Percentiles rank a stretch among this genome's conserved stretches.
Evolutionary conservation across 2,329 filamentous ascomycete genomes (phyloP).

Genomic region (Emericellopsis cladophorae): DNA sequence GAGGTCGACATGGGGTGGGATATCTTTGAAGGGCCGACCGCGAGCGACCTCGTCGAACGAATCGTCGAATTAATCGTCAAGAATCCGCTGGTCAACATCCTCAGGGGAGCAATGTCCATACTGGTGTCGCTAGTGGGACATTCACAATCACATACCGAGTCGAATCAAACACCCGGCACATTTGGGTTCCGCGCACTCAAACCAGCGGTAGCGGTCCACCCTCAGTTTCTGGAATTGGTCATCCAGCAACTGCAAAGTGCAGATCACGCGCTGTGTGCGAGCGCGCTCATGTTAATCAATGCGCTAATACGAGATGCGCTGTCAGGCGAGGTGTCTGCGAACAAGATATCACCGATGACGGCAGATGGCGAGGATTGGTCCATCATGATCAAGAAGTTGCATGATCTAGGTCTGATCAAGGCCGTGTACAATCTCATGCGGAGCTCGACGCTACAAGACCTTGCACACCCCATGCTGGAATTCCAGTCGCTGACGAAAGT

Average conservation of each 20-base stretch:
- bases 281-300: conserved; percentile 90
- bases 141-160: conserved; percentile 42
- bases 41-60: conserved; percentile 57
- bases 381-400: conserved; percentile 84
- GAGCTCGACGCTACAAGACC: conserved; percentile 79
- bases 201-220: conserved; percentile 80
- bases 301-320: conserved; percentile 87
- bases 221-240: conserved; percentile 88
- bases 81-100: conserved; percentile 92
- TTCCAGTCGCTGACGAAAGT: conserved; percentile 89
- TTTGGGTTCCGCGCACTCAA: conserved; percentile 89
- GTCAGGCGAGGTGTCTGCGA: conserved; percentile 35
- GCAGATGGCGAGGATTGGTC: conserved; percentile 63
- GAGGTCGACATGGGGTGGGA: conserved; percentile 99
- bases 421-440: conserved; percentile 91
- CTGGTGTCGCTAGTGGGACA: conserved; percentile 86
- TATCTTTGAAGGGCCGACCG: conserved; percentile 51
- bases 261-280: conserved; percentile 90
- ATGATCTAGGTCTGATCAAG: conserved; percentile 86
- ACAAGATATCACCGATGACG: conserved; percentile 33
- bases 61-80: conserved; percentile 89
- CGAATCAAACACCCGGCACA: conserved; percentile 35
- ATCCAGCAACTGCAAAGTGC: conserved; percentile 85
- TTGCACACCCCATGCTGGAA: conserved; percentile 80
- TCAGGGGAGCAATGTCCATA: conserved; percentile 93